phyloP scores from a whole-genome alignment of 805 yeast species.

The Saturnispora kantuleensis region DNA sequence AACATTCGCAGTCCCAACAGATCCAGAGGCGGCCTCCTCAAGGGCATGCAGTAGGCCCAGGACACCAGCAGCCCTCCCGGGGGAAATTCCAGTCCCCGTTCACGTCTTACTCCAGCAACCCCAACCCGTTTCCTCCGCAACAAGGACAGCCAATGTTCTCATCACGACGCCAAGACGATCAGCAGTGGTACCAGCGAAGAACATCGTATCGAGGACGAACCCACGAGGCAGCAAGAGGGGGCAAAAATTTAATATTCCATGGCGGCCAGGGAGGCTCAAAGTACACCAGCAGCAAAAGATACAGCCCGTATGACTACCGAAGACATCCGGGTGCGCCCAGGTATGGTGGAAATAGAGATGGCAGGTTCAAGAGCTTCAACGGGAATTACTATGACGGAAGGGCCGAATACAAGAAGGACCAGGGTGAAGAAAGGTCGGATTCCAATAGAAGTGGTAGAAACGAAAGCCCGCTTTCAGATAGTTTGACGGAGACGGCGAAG shows the following conservation, averaged over 20 bases:
- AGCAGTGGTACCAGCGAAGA: neutral
- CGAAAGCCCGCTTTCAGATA: neutral
- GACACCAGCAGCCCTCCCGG: conserved; percentile 14
- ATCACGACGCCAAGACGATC: conserved; percentile 8
- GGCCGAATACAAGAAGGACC: neutral
- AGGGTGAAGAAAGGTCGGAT: neutral
- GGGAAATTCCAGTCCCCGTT: conserved; percentile 17
- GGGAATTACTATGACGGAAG: neutral
- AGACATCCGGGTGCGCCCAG: neutral
- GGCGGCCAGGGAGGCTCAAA: neutral
- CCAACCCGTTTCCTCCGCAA: conserved; percentile 26
- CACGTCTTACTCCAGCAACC: conserved; percentile 11
- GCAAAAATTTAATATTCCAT: too few relatives aligned
- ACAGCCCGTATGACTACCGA: neutral
- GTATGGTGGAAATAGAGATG: neutral
- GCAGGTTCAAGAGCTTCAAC: neutral
- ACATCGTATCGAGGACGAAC: too few relatives aligned
- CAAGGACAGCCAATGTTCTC: conserved; percentile 11
- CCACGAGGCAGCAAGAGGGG: too few relatives aligned
- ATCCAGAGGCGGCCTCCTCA: too few relatives aligned
- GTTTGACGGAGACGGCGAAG: neutral
- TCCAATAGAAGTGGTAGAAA: neutral
- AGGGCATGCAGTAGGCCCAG: neutral
- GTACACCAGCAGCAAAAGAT: neutral
- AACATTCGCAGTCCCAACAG: too few relatives aligned